Percentiles rank a stretch among this genome's conserved stretches.
These are phyloP conservation scores for Cystobasidium sp. DNA, from an alignment of 1,284 basidiomycete genomes.

Conservation along the genomic window DNA sequence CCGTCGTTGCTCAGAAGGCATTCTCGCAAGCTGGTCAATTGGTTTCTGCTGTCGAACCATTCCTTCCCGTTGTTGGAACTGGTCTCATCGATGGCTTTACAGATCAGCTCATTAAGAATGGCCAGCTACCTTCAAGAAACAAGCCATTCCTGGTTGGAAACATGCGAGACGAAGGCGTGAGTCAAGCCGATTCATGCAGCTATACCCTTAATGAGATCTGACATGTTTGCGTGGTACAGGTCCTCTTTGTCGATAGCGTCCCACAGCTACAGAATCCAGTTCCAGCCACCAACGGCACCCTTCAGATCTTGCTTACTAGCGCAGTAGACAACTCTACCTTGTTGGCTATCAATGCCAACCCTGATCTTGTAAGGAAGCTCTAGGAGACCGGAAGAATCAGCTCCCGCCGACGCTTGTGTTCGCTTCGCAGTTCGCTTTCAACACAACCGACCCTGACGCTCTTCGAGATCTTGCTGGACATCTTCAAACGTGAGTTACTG, in stretches of 20 bases:
- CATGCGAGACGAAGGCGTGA: constrained; percentile 40
- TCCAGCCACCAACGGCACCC: constrained; percentile 19
- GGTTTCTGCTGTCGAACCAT: constrained; percentile 37
- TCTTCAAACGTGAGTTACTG: constrained; percentile 27
- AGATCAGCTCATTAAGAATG: constrained; percentile 24
- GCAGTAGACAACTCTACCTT: constrained; percentile 25
- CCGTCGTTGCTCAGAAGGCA: not conserved
- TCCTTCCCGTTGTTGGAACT: constrained; percentile 40
- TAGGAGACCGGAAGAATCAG: not conserved
- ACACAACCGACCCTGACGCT: constrained; percentile 37
- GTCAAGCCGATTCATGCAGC: not conserved
- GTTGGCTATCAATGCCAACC: constrained; percentile 28
- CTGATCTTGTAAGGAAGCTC: constrained; percentile 20
- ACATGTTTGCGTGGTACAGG: not conserved
- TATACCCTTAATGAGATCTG: not conserved
- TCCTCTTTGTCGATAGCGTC: constrained; percentile 36
- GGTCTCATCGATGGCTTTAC: constrained; percentile 42
- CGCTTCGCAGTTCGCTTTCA: constrained; percentile 40
- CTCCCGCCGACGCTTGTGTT: not conserved
- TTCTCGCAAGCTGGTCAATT: constrained; percentile 30
- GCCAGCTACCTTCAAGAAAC: constrained; percentile 22
- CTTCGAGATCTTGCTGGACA: constrained; percentile 7
- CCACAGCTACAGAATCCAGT: constrained; percentile 32
- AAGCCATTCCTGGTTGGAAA: constrained; percentile 42
- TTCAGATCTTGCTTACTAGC: constrained; percentile 14